phyloP scores from a whole-genome alignment of 345 rosid species.

The Carallia brachiata region DNA sequence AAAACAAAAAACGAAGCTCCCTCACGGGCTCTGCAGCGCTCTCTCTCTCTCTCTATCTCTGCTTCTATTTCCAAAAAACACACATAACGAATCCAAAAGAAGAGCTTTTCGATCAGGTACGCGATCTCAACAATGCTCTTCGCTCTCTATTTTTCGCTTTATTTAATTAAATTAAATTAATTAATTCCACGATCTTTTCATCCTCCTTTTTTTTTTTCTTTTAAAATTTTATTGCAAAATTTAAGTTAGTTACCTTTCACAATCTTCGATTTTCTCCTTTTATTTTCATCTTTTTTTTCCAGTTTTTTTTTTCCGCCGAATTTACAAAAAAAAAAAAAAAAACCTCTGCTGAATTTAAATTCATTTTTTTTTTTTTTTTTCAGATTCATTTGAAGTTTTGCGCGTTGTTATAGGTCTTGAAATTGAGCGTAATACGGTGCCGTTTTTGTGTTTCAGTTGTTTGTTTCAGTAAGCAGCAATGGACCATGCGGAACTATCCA shows the following conservation, averaged over 20 bases:
- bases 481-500: slow-evolving; percentile 73
- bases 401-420: slow-evolving; percentile 22
- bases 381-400: neutral
- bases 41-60: too few relatives aligned
- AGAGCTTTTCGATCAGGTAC: too few relatives aligned
- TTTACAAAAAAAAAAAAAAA: too few relatives aligned
- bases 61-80: too few relatives aligned
- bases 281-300: neutral
- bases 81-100: too few relatives aligned
- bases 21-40: too few relatives aligned
- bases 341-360: too few relatives aligned
- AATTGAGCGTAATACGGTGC: slow-evolving; percentile 26
- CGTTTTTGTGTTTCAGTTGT: slow-evolving; percentile 25
- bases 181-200: neutral
- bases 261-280: neutral
- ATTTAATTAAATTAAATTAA: neutral
- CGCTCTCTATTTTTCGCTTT: neutral
- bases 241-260: neutral
- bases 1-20: too few relatives aligned
- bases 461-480: slow-evolving; percentile 39
- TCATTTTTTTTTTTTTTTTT: too few relatives aligned
- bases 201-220: neutral
- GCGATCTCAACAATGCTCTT: neutral
- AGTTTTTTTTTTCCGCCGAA: too few relatives aligned
- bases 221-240: neutral